Evolutionary conservation across 208 protist genomes (phyloP), one percentile per base, ranked within the genome.

Genomic region (Leishmania arabica): DNA sequence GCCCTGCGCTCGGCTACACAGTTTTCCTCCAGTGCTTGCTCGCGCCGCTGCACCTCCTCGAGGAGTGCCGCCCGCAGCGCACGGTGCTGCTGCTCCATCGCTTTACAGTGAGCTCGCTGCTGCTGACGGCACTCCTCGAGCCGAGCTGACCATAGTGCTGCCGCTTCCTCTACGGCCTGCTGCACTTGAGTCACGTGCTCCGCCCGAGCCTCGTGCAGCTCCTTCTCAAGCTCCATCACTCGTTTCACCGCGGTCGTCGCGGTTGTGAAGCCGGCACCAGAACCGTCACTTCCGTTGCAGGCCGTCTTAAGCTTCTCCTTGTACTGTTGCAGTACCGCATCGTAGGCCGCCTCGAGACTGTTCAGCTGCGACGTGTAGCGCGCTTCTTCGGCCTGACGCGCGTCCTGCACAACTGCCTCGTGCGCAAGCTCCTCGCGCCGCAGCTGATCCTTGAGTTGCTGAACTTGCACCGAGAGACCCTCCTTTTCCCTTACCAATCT

Each of bases 41-140:
- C 78, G 2, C 82, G 84, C 54, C 82, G 27, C 21, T 79, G 58
- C 51, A 87, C 83, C 56, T 84, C 79, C 6, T 78, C 77, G 54
- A 86, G 70, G 8, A 86, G 77, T 0, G 72, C 8, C 27, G 77
- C 54, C 24, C 82, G 84, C 66, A 86, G 79, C 2, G 31, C 47
- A 34, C 82, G 79, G 54, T 86, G 72, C 60, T 86, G 79, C 69
- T 79, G 71, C 75, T 79, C 82, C 65, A 86, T 34, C 27, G 69
- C 77, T 13, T 80, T 60, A 40, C 45, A 49, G 78, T 80, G 68
- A 0, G 77, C 47, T 19, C 19, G 58, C 13, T 81, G 79, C 13
- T 79, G 79, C 51, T 78, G 56, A 42, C 73, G 73, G 8, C 34
- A 51, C 4, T 69, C 54, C 65, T 87, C 53, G 4, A 86, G 62